Conservation (phyloP, 2,329 filamentous ascomycete genomes). For the Byssoonygena ceratinophila region DNA sequence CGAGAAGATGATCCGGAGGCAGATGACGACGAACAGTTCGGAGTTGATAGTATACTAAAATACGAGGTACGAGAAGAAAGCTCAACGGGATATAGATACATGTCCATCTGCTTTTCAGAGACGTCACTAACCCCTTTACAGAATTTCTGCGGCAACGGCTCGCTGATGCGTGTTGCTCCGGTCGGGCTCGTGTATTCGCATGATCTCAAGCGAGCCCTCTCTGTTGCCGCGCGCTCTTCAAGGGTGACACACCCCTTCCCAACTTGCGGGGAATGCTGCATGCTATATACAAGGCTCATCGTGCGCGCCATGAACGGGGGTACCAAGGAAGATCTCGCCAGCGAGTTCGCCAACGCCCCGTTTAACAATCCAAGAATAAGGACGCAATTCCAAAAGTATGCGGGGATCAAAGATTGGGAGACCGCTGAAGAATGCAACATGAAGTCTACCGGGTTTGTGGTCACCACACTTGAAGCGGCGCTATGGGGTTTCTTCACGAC, state of each 20-base stretch:
- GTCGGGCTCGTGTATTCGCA: constrained; percentile 27
- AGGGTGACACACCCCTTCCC: constrained; percentile 32
- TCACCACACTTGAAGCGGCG: constrained; percentile 35
- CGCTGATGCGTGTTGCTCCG: constrained; percentile 35
- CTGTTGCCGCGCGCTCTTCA: constrained; percentile 23
- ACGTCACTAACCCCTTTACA: not conserved
- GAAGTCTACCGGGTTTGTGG: constrained; percentile 33
- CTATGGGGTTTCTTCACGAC: constrained; percentile 37
- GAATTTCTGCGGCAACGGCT: constrained; percentile 32
- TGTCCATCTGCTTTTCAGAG: not conserved
- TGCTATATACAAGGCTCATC: constrained; percentile 29
- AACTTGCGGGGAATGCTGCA: constrained; percentile 33
- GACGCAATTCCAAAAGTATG: constrained; percentile 17
- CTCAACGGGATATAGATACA: no score
- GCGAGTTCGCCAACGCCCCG: constrained; percentile 17
- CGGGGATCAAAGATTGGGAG: constrained; percentile 23
- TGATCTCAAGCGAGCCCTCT: constrained; percentile 19
- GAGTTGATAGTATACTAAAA: constrained; percentile 17
- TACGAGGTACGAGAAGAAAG: constrained; percentile 10
- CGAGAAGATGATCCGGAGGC: constrained; percentile 1
- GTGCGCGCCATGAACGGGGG: constrained; percentile 23
- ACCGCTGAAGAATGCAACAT: constrained; percentile 20
- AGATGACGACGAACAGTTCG: constrained; percentile 16
- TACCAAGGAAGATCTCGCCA: constrained; percentile 21
- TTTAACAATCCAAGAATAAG: constrained; percentile 18